These are phyloP conservation scores for Aegilops bicornis DNA, from an alignment of 176 grass and related monocot genomes.

Conservation along the genomic window DNA sequence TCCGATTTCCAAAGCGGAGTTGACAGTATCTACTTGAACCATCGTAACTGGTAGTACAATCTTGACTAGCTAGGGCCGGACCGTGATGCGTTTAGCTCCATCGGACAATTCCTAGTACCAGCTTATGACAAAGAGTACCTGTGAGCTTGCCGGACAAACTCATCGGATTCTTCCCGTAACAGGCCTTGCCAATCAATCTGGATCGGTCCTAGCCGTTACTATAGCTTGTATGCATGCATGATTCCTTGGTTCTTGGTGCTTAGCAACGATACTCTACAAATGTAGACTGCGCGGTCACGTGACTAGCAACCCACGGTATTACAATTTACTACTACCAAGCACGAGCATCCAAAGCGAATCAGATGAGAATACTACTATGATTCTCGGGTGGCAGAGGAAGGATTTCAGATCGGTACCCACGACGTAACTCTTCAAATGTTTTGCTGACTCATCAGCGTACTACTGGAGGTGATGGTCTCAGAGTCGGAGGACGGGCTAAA, in stretches of 20 bases:
- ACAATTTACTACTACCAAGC: not conserved
- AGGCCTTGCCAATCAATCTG: not conserved
- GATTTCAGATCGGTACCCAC: too few species aligned
- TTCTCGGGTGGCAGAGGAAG: not conserved
- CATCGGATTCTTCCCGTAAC: not conserved
- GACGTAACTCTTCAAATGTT: too few species aligned
- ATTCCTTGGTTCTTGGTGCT: not conserved
- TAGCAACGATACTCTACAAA: not conserved
- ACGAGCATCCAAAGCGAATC: slow-evolving; percentile 43
- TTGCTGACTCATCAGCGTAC: slow-evolving; percentile 34
- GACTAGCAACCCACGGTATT: not conserved
- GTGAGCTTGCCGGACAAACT: not conserved
- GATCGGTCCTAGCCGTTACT: not conserved
- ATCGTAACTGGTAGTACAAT: not conserved
- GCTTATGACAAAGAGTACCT: not conserved
- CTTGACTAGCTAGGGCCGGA: not conserved
- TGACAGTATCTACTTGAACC: not conserved
- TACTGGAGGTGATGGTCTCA: slow-evolving; percentile 3
- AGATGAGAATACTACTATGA: not conserved
- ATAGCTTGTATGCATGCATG: not conserved
- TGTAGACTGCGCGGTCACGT: not conserved
- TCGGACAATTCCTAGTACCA: not conserved
- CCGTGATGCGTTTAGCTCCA: not conserved
- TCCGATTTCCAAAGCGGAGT: not conserved
- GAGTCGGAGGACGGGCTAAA: not conserved